Base-by-base conservation (phyloP, 768 basidiomycete genomes). In the Ephemerocybe angulata region DNA sequence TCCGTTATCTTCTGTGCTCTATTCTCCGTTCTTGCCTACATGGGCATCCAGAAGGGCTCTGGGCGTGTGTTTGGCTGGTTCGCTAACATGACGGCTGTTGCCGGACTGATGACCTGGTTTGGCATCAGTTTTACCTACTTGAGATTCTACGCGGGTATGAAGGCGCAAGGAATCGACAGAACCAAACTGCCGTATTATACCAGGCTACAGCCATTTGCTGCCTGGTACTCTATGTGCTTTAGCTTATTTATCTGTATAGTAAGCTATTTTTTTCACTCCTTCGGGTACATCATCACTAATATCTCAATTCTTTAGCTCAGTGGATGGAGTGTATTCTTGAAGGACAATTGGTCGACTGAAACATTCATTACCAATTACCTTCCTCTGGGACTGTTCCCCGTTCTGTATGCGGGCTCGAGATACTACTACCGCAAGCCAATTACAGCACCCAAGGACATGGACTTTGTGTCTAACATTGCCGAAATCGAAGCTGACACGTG, bases 301-400 rank as follows among this genome's bases (percentile, higher is more conserved):
- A 31, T 51, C 42, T 37, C 28, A 29, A 12, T 28, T 40, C 4
- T 3, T 41, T 50, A 80, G 80, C 67, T 77, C 59, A 77, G 76
- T 33, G 73, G 77, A 44, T 77, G 72, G 73, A 48, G 66, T 15
- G 76, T 72, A 17, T 76, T 71, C 66, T 62, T 79, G 22, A 73
- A 72, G 55, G 73, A 66, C 12, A 57, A 60, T 19, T 76, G 74
- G 90, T 64, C 66, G 25, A 75, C 74, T 3, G 84, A 80, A 28
- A 77, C 69, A n/a, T 95, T 96, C 62, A 77, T 95, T 52, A 93
- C 92, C 22, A 91, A 83, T 67, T 97, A 95, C 68, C 65, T 93
- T 41, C 89, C 87, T 21, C 66, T 84, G 4, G 59, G 65, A n/a
- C 51, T 86, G 29, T 92, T 93, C 83, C 90, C 91, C 19, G 50